phyloP scores from a whole-genome alignment of 148 eudicot species.

The Persicaria tinctoria region DNA sequence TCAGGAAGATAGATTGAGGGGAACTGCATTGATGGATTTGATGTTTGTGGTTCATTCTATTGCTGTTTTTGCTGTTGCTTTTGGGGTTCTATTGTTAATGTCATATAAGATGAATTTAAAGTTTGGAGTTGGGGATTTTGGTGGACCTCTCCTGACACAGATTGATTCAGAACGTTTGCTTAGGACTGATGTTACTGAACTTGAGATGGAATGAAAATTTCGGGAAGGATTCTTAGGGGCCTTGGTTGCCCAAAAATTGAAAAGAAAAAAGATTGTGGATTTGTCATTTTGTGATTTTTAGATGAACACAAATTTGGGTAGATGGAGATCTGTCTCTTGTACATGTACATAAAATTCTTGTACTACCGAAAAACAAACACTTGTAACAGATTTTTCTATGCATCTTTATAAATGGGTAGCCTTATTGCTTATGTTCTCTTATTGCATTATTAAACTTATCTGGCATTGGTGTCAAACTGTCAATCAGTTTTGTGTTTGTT shows the following conservation, averaged over 20 bases:
- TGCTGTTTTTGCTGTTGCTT: conserved; percentile 32
- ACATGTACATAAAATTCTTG: background rate
- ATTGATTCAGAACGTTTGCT: conserved; percentile 45
- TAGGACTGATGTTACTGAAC: conserved; percentile 39
- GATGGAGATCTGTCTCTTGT: background rate
- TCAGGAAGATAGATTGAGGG: conserved; percentile 62
- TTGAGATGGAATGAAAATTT: conserved; percentile 23
- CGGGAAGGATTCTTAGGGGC: too few relatives aligned
- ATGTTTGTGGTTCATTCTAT: conserved; percentile 63
- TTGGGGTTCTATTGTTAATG: conserved; percentile 50
- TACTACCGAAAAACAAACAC: background rate
- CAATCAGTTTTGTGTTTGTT: background rate
- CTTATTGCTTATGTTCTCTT: background rate
- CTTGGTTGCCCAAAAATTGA: too few relatives aligned
- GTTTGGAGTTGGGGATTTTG: conserved; percentile 26
- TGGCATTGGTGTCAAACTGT: background rate
- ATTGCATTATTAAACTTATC: background rate
- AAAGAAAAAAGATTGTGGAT: background rate
- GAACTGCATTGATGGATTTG: conserved; percentile 58
- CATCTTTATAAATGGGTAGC: background rate
- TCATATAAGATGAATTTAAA: conserved; percentile 34
- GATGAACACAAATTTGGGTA: background rate
- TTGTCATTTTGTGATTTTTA: background rate
- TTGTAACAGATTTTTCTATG: background rate
- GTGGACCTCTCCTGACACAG: conserved; percentile 46